Conservation (phyloP, 2,329 filamentous ascomycete genomes). For the Lojkania enalia region DNA sequence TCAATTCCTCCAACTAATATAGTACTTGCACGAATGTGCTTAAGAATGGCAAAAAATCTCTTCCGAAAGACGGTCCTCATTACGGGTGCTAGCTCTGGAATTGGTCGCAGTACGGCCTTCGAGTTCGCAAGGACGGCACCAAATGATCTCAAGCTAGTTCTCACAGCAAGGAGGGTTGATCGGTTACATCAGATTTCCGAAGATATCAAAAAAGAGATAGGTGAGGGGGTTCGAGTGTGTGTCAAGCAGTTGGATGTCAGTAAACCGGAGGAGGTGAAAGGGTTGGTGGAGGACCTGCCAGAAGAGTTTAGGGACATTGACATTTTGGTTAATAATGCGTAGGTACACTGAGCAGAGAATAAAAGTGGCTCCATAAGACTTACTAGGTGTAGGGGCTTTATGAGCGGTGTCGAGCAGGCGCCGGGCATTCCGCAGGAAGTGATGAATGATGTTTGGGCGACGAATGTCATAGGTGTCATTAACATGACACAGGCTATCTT, state of each 20-base stretch:
- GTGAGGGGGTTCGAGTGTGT: slow-evolving; percentile 63
- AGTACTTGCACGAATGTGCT: no score
- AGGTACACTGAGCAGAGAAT: slow-evolving; percentile 40
- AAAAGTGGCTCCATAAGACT: no score
- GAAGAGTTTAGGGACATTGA: slow-evolving; percentile 81
- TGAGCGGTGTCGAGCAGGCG: slow-evolving; percentile 80
- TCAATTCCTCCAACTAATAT: no score
- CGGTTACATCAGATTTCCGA: slow-evolving; percentile 70
- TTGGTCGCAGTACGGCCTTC: slow-evolving; percentile 76
- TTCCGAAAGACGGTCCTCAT: slow-evolving; percentile 78
- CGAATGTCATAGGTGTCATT: slow-evolving; percentile 90
- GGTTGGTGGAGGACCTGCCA: slow-evolving; percentile 71
- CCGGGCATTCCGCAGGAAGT: slow-evolving; percentile 80
- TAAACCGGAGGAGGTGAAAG: slow-evolving; percentile 69
- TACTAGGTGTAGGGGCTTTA: slow-evolving; percentile 74
- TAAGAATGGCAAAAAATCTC: no score
- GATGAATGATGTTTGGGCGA: slow-evolving; percentile 80
- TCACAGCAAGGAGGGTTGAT: slow-evolving; percentile 82
- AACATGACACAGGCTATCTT: slow-evolving; percentile 92
- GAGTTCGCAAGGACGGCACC: slow-evolving; percentile 88
- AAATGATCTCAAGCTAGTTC: slow-evolving; percentile 73
- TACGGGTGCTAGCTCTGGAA: slow-evolving; percentile 89
- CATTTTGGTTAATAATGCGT: slow-evolving; percentile 94
- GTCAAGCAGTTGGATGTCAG: slow-evolving; percentile 84
- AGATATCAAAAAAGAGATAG: slow-evolving; percentile 75